Conservation (phyloP, 176 grass and related monocot genomes). For the Juncus inflexus region DNA sequence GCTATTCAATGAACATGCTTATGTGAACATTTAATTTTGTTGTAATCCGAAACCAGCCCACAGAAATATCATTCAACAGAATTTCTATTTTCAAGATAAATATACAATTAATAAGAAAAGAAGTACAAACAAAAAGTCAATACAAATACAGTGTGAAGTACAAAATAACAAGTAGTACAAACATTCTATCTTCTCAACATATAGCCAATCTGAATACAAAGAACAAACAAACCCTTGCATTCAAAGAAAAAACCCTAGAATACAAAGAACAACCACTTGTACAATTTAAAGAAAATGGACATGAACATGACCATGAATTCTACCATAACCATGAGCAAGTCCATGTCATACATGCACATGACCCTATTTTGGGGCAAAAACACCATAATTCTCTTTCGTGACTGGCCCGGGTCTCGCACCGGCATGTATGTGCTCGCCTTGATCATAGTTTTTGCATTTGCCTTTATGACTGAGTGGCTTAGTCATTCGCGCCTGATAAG, state of each 20-base stretch:
- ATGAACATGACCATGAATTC: slow-evolving; percentile 7
- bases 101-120: too few species aligned
- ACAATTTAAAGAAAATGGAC: neutral
- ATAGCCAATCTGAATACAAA: neutral
- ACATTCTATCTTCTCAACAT: neutral
- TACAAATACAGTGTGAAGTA: slow-evolving; percentile 4
- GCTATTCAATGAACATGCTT: too few species aligned
- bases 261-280: neutral
- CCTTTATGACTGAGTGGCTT: slow-evolving; percentile 51
- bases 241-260: neutral
- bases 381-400: slow-evolving; percentile 65
- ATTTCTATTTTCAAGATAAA: too few species aligned
- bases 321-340: slow-evolving; percentile 2
- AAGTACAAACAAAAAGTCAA: neutral
- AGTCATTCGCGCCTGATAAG: slow-evolving; percentile 25
- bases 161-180: slow-evolving; percentile 18
- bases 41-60: too few species aligned
- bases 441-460: slow-evolving; percentile 34
- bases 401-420: slow-evolving; percentile 56
- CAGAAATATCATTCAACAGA: too few species aligned
- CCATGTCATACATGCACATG: slow-evolving; percentile 61
- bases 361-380: slow-evolving; percentile 91
- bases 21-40: too few species aligned
- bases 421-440: slow-evolving; percentile 82
- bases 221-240: neutral